Evolutionary conservation across 1,284 basidiomycete genomes (phyloP).

Genomic region (Malassezia furfur): DNA sequence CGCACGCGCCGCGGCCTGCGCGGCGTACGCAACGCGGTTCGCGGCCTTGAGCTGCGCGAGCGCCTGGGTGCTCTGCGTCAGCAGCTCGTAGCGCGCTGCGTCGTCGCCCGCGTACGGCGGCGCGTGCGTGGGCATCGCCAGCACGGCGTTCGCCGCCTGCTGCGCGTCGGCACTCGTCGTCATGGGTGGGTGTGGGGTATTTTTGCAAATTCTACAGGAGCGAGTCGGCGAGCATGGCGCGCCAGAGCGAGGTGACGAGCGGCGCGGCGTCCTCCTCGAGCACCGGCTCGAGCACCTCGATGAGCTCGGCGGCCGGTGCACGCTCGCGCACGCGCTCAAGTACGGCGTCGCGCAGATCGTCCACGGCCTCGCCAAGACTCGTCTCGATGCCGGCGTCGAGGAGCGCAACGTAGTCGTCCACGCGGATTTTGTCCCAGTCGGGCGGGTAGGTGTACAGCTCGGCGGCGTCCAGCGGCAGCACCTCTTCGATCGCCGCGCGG

Average conservation of each 20-base stretch:
- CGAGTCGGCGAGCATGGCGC: constrained; percentile 30
- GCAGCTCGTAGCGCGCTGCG: background rate
- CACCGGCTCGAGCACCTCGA: constrained; percentile 36
- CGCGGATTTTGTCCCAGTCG: constrained; percentile 26
- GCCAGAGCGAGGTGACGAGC: constrained; percentile 36
- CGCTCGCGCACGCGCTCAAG: constrained; percentile 25
- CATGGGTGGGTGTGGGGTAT: background rate
- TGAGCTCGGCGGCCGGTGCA: constrained; percentile 19
- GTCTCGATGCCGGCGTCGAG: constrained; percentile 33
- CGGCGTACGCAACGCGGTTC: constrained; percentile 11
- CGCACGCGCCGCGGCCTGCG: background rate
- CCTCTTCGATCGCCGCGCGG: constrained; percentile 15
- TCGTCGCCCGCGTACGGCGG: background rate
- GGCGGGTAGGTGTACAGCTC: constrained; percentile 21
- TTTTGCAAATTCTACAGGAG: constrained; percentile 9
- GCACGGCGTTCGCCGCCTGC: background rate
- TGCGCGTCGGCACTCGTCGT: background rate
- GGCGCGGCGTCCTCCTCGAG: constrained; percentile 37
- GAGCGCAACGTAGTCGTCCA: constrained; percentile 19
- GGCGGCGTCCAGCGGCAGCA: constrained; percentile 9
- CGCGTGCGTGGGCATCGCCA: background rate
- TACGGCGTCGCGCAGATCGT: constrained; percentile 31
- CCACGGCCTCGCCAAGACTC: constrained; percentile 36
- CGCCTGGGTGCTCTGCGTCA: background rate
- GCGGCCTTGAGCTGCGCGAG: constrained; percentile 4